A percentile compares a stretch with the other conserved stretches of the same genome.
phyloP scores from a whole-genome alignment of 257 asterid genomes.

The Rauvolfia tetraphylla region DNA sequence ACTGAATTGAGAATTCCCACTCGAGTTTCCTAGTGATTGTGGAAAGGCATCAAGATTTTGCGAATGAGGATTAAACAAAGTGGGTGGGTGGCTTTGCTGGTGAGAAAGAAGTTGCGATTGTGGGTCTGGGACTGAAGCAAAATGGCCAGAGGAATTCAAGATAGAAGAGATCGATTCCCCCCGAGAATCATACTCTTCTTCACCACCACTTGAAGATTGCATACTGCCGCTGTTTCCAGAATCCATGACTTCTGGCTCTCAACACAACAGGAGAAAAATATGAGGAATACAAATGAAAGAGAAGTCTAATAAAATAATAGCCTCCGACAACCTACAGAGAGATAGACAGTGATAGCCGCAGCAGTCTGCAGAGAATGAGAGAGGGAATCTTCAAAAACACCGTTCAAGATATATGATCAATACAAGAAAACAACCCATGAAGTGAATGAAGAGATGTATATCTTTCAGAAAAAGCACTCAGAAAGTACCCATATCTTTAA shows the following conservation, averaged over 20 bases:
- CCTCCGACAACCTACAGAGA: background rate
- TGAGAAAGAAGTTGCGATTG: conserved; percentile 8
- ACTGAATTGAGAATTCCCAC: conserved; percentile 4
- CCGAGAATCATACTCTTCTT: conserved; percentile 61
- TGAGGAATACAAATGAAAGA: background rate
- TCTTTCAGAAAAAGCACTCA: conserved; percentile 11
- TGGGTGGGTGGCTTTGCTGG: conserved; percentile 26
- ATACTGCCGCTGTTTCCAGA: conserved; percentile 80
- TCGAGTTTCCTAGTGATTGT: conserved; percentile 9
- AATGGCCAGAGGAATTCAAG: conserved; percentile 35
- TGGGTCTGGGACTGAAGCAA: conserved; percentile 29
- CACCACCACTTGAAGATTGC: conserved; percentile 76
- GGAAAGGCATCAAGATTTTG: conserved; percentile 31
- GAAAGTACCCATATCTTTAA: conserved; percentile 23
- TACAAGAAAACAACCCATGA: conserved; percentile 10
- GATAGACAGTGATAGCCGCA: background rate
- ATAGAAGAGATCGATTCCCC: conserved; percentile 49
- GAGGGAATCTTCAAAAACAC: conserved; percentile 12
- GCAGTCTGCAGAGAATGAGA: background rate
- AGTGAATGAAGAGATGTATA: conserved; percentile 4
- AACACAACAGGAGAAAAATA: background rate
- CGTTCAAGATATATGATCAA: background rate
- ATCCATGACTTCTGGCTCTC: conserved; percentile 38
- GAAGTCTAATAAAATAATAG: conserved; percentile 1
- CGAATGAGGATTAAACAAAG: conserved; percentile 41